Base-by-base conservation (phyloP, 495 filamentous ascomycete species). In the Talaromyces liani region DNA sequence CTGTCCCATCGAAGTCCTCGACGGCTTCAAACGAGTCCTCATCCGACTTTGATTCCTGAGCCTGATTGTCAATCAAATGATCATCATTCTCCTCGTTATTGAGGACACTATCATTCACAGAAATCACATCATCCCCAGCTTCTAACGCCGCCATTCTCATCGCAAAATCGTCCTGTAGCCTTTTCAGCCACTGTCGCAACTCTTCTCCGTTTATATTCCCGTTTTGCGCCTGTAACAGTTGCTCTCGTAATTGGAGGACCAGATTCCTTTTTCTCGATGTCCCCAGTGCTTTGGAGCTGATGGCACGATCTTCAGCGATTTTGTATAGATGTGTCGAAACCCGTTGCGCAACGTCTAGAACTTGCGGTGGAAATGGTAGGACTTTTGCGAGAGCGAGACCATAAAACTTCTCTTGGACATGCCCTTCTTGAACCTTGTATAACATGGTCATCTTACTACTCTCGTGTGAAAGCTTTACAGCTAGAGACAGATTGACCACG, bases 401-500 rank as follows among this genome's bases (percentile, higher is more conserved):
- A 70, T 98, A 98, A 65, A 92, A 84, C 63, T 88, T 79, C 64
- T 89, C 86, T 63, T 86, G 73, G 6, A 91, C 85, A 4, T 80
- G 82, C 0, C 93, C 93, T 33, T 86, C 79, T 22, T 82, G 75
- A 61, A 97, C 82, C 56, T 85, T 90, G 73, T 98, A 97, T 1
- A 92, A 82, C 89, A 97, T 94, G 0, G 80, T 92, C 79, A 97
- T 90, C 63, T 79, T 80, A 9, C 75, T 77, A 8, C 76, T 66
- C 31, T 73, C 69, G 2, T 69, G 60, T 5, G 77, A 74, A 49
- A 87, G 83, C 56, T 96, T 82, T 16, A 92, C 90, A 1, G 84
- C 84, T 3, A 98, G 82, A 68, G 97, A 92, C 18, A 94, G 75
- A 68, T 88, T 93, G 54, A 93, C 77, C 2, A 97, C 91, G 7